A percentile compares a stretch with the other conserved stretches of the same genome.
These are phyloP conservation scores for Polytrichum commune DNA, from an alignment of 225 moss, liverwort and hornwort species.

Conservation along the genomic window DNA sequence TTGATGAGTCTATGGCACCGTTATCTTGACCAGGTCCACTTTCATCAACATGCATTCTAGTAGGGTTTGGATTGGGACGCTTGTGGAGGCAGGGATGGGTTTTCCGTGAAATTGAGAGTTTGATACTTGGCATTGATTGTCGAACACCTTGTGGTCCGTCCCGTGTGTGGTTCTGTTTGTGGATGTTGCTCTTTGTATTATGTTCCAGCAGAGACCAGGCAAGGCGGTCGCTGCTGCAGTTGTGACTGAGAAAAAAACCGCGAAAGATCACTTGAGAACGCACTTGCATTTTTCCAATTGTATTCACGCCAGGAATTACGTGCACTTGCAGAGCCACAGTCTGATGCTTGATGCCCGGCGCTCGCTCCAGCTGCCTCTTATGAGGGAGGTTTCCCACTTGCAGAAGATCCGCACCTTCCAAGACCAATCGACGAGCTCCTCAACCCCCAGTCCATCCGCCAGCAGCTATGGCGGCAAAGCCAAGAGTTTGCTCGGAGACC, in stretches of 20 bases:
- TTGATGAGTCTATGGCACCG: too few relatives aligned
- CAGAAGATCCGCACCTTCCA: slow-evolving; percentile 34
- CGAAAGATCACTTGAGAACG: slow-evolving; percentile 21
- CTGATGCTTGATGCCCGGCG: slow-evolving; percentile 56
- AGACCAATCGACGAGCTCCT: slow-evolving; percentile 42
- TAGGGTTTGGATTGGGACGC: too few relatives aligned
- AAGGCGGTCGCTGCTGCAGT: background rate
- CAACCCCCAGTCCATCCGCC: slow-evolving; percentile 14
- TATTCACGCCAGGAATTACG: slow-evolving; percentile 44
- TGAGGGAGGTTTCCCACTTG: slow-evolving; percentile 43
- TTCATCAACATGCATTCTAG: too few relatives aligned
- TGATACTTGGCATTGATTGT: too few relatives aligned
- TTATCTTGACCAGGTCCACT: too few relatives aligned
- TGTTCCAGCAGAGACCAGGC: background rate
- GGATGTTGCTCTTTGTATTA: too few relatives aligned
- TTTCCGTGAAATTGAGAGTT: too few relatives aligned
- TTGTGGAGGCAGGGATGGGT: too few relatives aligned
- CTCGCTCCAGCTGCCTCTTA: slow-evolving; percentile 38
- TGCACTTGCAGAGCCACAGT: slow-evolving; percentile 44
- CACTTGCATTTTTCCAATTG: slow-evolving; percentile 49
- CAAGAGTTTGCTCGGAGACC: slow-evolving; percentile 27
- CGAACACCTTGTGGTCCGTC: too few relatives aligned
- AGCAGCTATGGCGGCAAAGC: slow-evolving; percentile 11
- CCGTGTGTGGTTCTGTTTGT: too few relatives aligned
- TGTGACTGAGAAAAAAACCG: background rate